Evolutionary conservation across 805 yeast genomes (phyloP), one percentile per base, ranked within the genome.

Genomic region (Vanderwaltozyma yarrowii): DNA sequence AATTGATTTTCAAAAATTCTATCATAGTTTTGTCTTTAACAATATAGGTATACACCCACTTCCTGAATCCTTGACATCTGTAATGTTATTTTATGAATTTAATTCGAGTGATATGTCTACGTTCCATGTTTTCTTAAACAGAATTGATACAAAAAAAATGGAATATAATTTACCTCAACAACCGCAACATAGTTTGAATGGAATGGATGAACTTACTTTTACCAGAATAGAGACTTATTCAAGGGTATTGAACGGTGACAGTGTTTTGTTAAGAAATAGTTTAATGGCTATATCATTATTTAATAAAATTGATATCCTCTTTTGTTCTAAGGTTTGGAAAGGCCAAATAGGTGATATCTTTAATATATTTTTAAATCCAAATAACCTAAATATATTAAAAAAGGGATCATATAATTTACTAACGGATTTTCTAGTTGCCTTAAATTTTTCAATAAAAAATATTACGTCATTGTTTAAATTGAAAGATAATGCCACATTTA

Each of bases 401-500:
- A 47, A 51, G 7, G 55, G 56, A n/a, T 55, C 61, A 3, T 51
- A 52, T 35, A 45, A 45, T 27, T 32, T 54, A 16, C 40, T 56
- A 30, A 50, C 56, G 4, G 58, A 58, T 44, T 54, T 56, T 20
- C 41, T 58, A n/a, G 54, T 56, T 3, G 52, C 61, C 1, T 39
- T 56, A 29, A 58, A 54, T 34, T 56, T 45, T 34, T 58, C 62
- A 3, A 56, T 57, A n/a, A 55, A 55, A 36, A 58, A 57, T 37
- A 45, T 58, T 27, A 43, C 57, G 3, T 45, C 45, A 8, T 28
- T 56, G 12, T 44, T 55, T 35, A 32, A 42, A 18, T 36, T 45
- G 8, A 39, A 46, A 14, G 47, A 49, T 15, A 30, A 41, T n/a
- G 38, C 44, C 5, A 40, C 42, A 4, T 25, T 27, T 1, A 45